These are phyloP conservation scores for Penicilliopsis zonata DNA, from an alignment of 495 filamentous ascomycete genomes.

Conservation along the genomic window DNA sequence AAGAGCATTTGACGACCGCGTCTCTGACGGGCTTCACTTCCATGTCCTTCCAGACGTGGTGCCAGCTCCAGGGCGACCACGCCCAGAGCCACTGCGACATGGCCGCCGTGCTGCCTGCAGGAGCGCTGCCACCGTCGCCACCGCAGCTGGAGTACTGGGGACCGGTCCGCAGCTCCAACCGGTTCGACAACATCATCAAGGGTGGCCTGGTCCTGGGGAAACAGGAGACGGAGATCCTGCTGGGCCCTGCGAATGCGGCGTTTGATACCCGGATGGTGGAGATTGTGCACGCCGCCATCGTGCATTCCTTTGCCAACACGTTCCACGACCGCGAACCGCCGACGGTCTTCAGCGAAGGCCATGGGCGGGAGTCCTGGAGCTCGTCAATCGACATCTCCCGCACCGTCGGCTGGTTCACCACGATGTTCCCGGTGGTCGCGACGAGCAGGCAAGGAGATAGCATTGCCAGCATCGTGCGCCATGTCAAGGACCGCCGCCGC, in stretches of 20 bases:
- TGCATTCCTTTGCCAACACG: conserved; percentile 32
- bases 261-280: conserved; percentile 27
- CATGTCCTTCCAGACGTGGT: conserved; percentile 44
- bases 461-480: conserved; percentile 3
- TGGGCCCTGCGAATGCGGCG: conserved; percentile 12
- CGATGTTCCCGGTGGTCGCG: conserved; percentile 22
- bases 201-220: conserved; percentile 16
- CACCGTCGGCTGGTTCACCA: conserved; percentile 37
- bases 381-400: conserved; percentile 18
- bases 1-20: conserved; percentile 31
- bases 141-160: conserved; percentile 22
- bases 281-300: conserved; percentile 22
- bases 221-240: conserved; percentile 15
- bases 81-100: too few species aligned
- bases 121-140: conserved; percentile 13
- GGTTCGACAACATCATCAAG: conserved; percentile 15
- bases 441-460: not conserved
- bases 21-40: conserved; percentile 19
- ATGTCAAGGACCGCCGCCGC: conserved; percentile 14
- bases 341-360: conserved; percentile 19
- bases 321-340: conserved; percentile 33
- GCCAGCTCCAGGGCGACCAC: conserved; percentile 19
- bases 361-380: conserved; percentile 19
- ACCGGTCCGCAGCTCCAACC: conserved; percentile 18
- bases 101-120: conserved; percentile 3